Evolutionary conservation across 768 basidiomycete species (phyloP).

Genomic region (Epithele typhae): DNA sequence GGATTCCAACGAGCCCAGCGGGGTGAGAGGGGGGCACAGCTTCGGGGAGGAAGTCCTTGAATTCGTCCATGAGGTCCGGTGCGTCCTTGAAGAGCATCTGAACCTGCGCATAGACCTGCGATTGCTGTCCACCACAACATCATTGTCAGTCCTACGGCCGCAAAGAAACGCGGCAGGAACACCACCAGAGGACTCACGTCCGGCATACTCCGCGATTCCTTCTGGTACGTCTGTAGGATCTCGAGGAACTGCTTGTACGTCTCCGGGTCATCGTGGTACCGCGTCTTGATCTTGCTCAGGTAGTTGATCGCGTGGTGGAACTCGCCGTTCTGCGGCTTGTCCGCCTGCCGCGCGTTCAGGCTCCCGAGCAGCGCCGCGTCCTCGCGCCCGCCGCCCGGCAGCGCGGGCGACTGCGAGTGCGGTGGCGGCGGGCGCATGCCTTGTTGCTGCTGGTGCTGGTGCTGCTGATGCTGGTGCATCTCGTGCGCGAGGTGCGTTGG

Average conservation of each 20-base stretch:
- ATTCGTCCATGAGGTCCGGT: conserved; percentile 73
- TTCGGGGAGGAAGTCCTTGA: conserved; percentile 79
- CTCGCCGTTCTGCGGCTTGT: conserved; percentile 41
- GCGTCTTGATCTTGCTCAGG: conserved; percentile 96
- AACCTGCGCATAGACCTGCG: conserved; percentile 78
- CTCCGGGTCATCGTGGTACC: conserved; percentile 85
- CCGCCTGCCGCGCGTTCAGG: conserved; percentile 28
- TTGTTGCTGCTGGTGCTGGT: conserved; percentile 4
- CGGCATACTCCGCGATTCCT: conserved; percentile 64
- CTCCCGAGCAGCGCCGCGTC: conserved; percentile 58
- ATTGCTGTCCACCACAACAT: conserved; percentile 35
- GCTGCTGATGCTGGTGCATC: too few species aligned
- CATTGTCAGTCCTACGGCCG: too few species aligned
- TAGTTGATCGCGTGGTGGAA: conserved; percentile 96
- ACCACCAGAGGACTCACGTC: conserved; percentile 48
- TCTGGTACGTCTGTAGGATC: conserved; percentile 84
- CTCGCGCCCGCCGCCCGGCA: conserved; percentile 16
- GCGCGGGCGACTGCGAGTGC: conserved; percentile 43
- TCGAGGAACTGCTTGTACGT: conserved; percentile 90
- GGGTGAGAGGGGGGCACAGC: conserved; percentile 40
- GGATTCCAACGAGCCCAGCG: conserved; percentile 40
- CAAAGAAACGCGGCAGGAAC: background rate
- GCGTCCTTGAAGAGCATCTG: conserved; percentile 78
- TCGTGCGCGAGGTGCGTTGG: conserved; percentile 17
- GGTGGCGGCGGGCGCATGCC: conserved; percentile 20